Evolutionary conservation across 352 stramenopile genomes (phyloP).

Genomic region (Globisporangium ultimum): DNA sequence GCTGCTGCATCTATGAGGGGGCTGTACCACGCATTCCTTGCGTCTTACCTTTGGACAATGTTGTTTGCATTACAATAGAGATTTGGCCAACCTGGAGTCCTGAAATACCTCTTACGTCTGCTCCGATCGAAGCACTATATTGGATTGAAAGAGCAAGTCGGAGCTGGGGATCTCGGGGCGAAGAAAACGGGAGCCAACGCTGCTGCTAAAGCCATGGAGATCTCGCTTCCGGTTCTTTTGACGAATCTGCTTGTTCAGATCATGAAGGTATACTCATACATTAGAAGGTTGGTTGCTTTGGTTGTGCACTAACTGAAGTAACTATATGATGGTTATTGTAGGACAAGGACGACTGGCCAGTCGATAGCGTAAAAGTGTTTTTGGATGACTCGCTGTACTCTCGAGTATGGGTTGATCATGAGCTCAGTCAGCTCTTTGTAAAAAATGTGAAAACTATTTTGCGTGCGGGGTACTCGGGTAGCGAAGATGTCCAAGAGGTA

Average conservation of each 20-base stretch:
- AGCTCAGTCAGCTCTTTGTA: slow-evolving; percentile 75
- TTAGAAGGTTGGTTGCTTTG: background rate
- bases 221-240: slow-evolving; percentile 69
- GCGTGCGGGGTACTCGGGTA: slow-evolving; percentile 9
- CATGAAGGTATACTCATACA: slow-evolving; percentile 38
- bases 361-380: slow-evolving; percentile 87
- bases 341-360: slow-evolving; percentile 52
- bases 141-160: slow-evolving; percentile 33
- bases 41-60: background rate
- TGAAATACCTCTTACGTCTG: slow-evolving; percentile 78
- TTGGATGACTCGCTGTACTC: slow-evolving; percentile 79
- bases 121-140: slow-evolving; percentile 82
- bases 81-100: slow-evolving; percentile 48
- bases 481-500: slow-evolving; percentile 8
- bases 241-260: slow-evolving; percentile 68
- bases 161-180: background rate
- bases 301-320: background rate
- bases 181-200: slow-evolving; percentile 27
- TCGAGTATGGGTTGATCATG: slow-evolving; percentile 82
- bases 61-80: slow-evolving; percentile 16
- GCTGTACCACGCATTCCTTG: background rate
- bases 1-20: background rate
- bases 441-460: slow-evolving; percentile 78
- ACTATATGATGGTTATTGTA: slow-evolving; percentile 11
- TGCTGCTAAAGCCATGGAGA: slow-evolving; percentile 35